Evolutionary conservation across 257 asterid species (phyloP), one percentile per base, ranked within the genome.

Genomic region (Cynanchum wilfordii): DNA sequence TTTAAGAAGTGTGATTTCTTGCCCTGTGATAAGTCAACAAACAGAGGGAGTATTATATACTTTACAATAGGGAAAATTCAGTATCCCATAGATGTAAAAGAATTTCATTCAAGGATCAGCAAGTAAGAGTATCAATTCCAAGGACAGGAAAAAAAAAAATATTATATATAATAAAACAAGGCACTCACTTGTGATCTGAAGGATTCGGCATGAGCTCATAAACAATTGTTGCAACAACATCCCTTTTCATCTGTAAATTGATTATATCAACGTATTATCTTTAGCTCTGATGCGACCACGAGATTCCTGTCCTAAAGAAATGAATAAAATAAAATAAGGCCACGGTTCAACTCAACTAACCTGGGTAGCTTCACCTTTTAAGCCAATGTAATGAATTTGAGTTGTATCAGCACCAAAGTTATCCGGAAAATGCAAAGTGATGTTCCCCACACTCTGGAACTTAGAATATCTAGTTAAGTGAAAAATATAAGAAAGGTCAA

Each of bases 301-400:
- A 22, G 63, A 59, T 24, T 13, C 51, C 50, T 29, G 10, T n/a
- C 27, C 27, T 7, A 42, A 54, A 63, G 52, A 70, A 13, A 17
- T 27, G 47, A 47, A 59, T 9, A 9, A 24, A 51, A 8, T 55
- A 20, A n/a, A 38, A 12, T 36, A 15, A 24, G 24, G 42, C 22
- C 67, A 22, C 13, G 27, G 9, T 40, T 42, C 33, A 67, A 29
- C 36, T 73, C 24, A 58, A 71, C 70, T 60, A 83, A 93, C 99
- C 99, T 89, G 97, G 19, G 99, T 94, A 66, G 99, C 99, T 90
- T 91, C 97, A 73, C 99, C 99, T 86, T 89, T 94, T 69, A 94
- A 81, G 76, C 99, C 99, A 85, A 94, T 94, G 84, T 94, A 94
- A 78, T 86, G 89, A 78, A 94, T 94, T 78, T 85, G 97, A 79